These are phyloP conservation scores for Pseudotsuga menziesii DNA, from an alignment of 75 land plant genomes.

Conservation along the genomic window DNA sequence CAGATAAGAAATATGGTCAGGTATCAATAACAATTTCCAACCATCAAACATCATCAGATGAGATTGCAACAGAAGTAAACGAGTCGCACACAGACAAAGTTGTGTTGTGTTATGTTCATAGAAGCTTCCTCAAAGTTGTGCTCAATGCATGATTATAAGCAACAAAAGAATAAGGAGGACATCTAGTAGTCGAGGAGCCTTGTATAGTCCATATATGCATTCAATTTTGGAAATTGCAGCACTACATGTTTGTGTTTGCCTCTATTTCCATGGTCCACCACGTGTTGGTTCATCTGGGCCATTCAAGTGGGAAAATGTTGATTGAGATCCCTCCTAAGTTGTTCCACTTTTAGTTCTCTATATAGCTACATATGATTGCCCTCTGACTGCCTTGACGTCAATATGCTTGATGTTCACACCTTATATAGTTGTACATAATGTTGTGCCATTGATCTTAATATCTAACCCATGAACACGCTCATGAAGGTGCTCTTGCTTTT, in stretches of 20 bases:
- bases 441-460: no score
- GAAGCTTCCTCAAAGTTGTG: slow-evolving; percentile 20
- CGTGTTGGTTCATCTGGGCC: slow-evolving; percentile 30
- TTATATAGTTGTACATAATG: neutral
- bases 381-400: neutral
- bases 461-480: neutral
- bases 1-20: slow-evolving; percentile 37
- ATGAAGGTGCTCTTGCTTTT: neutral
- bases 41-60: slow-evolving; percentile 7
- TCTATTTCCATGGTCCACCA: slow-evolving; percentile 46
- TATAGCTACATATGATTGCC: neutral
- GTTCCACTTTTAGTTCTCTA: neutral
- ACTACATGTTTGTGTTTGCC: slow-evolving; percentile 85
- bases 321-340: neutral
- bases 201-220: slow-evolving; percentile 59
- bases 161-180: slow-evolving; percentile 4
- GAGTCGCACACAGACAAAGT: no score
- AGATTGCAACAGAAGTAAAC: neutral
- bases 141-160: slow-evolving; percentile 27
- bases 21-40: slow-evolving; percentile 30
- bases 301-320: slow-evolving; percentile 52
- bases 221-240: slow-evolving; percentile 83
- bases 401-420: neutral
- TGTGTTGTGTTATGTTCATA: neutral
- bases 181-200: slow-evolving; percentile 29